Base-by-base conservation (phyloP, 768 basidiomycete genomes). In the Termitomyces sp. region DNA sequence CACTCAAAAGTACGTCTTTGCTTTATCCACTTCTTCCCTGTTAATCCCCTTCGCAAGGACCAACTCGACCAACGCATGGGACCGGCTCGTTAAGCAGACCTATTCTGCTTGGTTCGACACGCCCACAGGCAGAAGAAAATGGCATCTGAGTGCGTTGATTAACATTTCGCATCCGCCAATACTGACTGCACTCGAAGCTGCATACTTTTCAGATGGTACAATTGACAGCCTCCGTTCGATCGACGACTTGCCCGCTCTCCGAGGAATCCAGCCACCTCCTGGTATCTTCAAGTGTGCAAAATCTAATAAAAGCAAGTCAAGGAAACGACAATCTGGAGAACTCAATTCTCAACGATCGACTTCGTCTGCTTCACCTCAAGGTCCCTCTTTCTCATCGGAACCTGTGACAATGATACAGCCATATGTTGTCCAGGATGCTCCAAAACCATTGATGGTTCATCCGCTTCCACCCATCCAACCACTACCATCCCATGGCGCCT, bases 51-150 rank as follows among this genome's bases (percentile, higher is more conserved):
- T 62, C 9, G 46, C 45, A 52, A 73, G 70, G 43, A 66, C 65
- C 20, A 52, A 43, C 7, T 42, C 62, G 14, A 48, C 76, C 42
- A 80, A 83, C 62, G 83, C 38, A 29, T 86, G 85, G 85, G 85
- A 89, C 66, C 83, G 81, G 9, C 78, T 91, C 47, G 86, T 92
- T 58, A 92, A 92, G 71, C 91, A 92, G 71, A 92, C 91, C 0
- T 93, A 92, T 70, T 92, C 90, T 0, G 91, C 89, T 43, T 90
- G 85, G 85, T 84, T 88, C 37, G 79, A 84, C 59, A 85, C 86
- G 5, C 81, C 81, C 38, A 82, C 81, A 65, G 86, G 89, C 46
- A 78, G 78, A 59, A 81, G 87, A 52, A 93, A 93, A 74, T 92
- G 90, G 91, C 91, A 92, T 71, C 77, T 93, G 46, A 92, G 91